These are phyloP conservation scores for Talaromyces rugulosus DNA, from an alignment of 2,329 filamentous ascomycete species.

Conservation along the genomic window DNA sequence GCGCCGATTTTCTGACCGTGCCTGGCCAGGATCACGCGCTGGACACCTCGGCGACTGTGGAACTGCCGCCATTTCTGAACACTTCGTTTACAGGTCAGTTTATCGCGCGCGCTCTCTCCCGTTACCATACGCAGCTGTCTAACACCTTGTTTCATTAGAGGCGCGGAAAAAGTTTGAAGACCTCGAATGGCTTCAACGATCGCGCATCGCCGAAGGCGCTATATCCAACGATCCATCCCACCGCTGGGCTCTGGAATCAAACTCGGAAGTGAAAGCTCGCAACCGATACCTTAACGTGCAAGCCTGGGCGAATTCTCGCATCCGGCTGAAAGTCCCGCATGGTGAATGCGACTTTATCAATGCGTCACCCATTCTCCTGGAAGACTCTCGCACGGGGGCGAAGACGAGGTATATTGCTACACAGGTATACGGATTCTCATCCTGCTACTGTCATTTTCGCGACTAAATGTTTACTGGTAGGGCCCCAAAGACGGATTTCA, in stretches of 20 bases:
- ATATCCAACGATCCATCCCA: constrained; percentile 45
- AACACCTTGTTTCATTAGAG: constrained; percentile 37
- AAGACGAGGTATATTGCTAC: constrained; percentile 77
- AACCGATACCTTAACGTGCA: constrained; percentile 90
- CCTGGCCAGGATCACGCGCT: constrained; percentile 23
- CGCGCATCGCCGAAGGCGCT: constrained; percentile 47
- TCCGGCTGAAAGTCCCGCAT: constrained; percentile 73
- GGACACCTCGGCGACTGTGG: background rate
- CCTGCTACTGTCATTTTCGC: background rate
- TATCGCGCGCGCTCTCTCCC: background rate
- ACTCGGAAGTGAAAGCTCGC: constrained; percentile 55
- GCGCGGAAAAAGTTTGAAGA: constrained; percentile 58
- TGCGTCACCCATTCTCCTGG: constrained; percentile 66
- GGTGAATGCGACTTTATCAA: constrained; percentile 76
- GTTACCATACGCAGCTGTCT: background rate
- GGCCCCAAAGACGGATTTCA: constrained; percentile 71
- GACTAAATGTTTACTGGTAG: constrained; percentile 26
- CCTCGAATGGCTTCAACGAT: constrained; percentile 57
- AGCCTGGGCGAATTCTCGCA: constrained; percentile 80
- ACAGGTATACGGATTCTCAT: constrained; percentile 48
- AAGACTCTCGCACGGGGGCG: constrained; percentile 44
- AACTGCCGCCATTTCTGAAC: constrained; percentile 35
- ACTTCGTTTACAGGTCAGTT: constrained; percentile 35
- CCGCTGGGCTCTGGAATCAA: constrained; percentile 56
- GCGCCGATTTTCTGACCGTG: constrained; percentile 22